phyloP scores from a whole-genome alignment of 768 basidiomycete genomes.

The Clathrus columnatus region DNA sequence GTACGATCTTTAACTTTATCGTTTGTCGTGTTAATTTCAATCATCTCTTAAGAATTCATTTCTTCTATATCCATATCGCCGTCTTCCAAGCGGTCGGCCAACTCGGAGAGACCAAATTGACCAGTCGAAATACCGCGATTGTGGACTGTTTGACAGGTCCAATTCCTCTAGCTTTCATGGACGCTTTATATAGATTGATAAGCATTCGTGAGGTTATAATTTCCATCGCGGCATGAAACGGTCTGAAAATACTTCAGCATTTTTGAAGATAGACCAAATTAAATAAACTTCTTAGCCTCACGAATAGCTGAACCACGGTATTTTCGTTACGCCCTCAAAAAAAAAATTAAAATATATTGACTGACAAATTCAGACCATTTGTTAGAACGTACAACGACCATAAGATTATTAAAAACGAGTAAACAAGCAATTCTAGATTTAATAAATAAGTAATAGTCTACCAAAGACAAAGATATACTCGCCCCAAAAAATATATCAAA shows the following conservation, averaged over 20 bases:
- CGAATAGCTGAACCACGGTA: conserved; percentile 45
- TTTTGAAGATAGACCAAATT: not conserved
- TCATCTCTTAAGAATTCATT: too few species aligned
- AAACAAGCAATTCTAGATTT: conserved; percentile 27
- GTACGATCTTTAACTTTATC: too few species aligned
- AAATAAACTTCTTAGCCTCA: conserved; percentile 12
- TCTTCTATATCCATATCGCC: too few species aligned
- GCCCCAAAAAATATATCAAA: conserved; percentile 38
- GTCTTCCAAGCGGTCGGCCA: too few species aligned
- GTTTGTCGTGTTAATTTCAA: too few species aligned
- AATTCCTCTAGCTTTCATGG: conserved; percentile 23
- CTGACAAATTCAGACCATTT: not conserved
- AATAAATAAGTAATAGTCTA: not conserved
- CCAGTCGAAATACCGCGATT: not conserved
- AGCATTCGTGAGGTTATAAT: conserved; percentile 40
- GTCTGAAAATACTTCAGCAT: conserved; percentile 19
- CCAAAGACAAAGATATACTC: not conserved
- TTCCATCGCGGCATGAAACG: conserved; percentile 40
- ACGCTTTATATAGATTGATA: conserved; percentile 34
- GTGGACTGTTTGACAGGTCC: conserved; percentile 18
- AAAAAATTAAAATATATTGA: not conserved
- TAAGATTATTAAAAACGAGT: conserved; percentile 38
- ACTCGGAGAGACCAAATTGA: too few species aligned
- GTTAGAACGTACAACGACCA: conserved; percentile 31
- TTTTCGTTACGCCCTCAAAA: conserved; percentile 31